These are phyloP conservation scores for Bonia amplexicaulis DNA, from an alignment of 176 grass and related monocot species.

Conservation along the genomic window DNA sequence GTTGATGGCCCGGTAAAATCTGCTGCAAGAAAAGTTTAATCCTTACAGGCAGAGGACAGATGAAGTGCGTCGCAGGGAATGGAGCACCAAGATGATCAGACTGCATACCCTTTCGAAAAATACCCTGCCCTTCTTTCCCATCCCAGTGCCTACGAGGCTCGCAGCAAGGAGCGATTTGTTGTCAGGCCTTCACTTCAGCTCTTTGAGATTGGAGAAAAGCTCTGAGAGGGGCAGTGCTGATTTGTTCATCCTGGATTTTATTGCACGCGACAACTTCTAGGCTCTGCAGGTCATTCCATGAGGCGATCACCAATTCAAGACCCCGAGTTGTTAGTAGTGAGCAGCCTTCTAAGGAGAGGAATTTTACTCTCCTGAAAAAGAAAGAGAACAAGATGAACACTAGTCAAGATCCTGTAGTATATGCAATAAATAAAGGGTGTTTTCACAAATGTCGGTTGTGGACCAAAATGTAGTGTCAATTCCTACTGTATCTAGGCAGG, in stretches of 20 bases:
- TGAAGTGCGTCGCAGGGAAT: constrained; percentile 40
- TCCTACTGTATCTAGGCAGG: background rate
- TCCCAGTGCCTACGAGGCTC: constrained; percentile 60
- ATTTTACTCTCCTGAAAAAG: constrained; percentile 68
- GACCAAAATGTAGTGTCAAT: background rate
- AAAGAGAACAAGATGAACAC: background rate
- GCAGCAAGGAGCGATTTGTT: constrained; percentile 60
- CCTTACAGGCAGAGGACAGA: constrained; percentile 29
- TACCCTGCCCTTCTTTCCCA: constrained; percentile 81
- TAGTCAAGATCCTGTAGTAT: background rate
- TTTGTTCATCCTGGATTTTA: constrained; percentile 77
- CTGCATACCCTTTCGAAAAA: constrained; percentile 97
- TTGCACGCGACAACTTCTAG: constrained; percentile 67
- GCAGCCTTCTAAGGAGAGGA: constrained; percentile 71
- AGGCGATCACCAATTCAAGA: constrained; percentile 66
- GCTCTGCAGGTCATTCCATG: constrained; percentile 75
- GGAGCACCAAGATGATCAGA: constrained; percentile 26
- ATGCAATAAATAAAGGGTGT: background rate
- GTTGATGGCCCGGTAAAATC: constrained; percentile 57
- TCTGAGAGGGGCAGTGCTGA: constrained; percentile 62
- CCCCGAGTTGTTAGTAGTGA: constrained; percentile 70
- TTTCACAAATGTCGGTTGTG: background rate
- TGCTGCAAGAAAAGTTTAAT: constrained; percentile 58
- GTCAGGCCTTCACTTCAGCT: constrained; percentile 89
- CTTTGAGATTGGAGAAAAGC: constrained; percentile 85